A percentile compares a stretch with the other conserved stretches of the same genome.
Conservation (phyloP, 768 basidiomycete genomes). For the Xerocomus spinulosus region DNA sequence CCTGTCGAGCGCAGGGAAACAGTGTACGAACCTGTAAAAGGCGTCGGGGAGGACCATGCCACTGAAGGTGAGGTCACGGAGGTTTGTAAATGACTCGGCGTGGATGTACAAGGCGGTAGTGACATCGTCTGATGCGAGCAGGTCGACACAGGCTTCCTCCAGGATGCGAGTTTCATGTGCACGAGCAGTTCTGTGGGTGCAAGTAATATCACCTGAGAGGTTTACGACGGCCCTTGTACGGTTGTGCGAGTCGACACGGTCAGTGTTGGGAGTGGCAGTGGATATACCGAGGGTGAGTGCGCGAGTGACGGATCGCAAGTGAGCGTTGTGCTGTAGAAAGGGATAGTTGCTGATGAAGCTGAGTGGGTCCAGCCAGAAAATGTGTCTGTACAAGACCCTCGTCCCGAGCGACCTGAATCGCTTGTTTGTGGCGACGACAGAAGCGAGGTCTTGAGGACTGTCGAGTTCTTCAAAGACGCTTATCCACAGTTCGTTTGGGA, state of each 20-base stretch:
- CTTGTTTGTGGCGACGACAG: constrained; percentile 29
- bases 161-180: constrained; percentile 25
- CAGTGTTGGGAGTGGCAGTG: constrained; percentile 10
- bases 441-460: constrained; percentile 27
- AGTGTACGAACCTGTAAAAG: constrained; percentile 35
- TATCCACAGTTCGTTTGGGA: constrained; percentile 39
- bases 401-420: constrained; percentile 29
- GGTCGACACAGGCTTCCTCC: constrained; percentile 21
- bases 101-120: constrained; percentile 19
- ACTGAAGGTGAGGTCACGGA: constrained; percentile 36
- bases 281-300: constrained; percentile 28
- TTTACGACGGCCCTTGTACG: constrained; percentile 23
- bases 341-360: constrained; percentile 23
- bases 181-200: constrained; percentile 16
- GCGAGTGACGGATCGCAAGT: constrained; percentile 14
- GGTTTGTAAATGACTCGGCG: constrained; percentile 27
- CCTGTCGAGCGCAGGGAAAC: constrained; percentile 34
- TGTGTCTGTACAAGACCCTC: constrained; percentile 31
- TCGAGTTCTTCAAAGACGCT: constrained; percentile 34
- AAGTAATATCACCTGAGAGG: constrained; percentile 12
- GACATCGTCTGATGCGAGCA: constrained; percentile 18
- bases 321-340: constrained; percentile 7
- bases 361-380: constrained; percentile 32
- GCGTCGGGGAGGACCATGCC: constrained; percentile 35
- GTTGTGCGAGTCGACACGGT: constrained; percentile 28